Evolutionary conservation across 2,329 filamentous ascomycete genomes (phyloP).

Genomic region (Talaromyces rugulosus): DNA sequence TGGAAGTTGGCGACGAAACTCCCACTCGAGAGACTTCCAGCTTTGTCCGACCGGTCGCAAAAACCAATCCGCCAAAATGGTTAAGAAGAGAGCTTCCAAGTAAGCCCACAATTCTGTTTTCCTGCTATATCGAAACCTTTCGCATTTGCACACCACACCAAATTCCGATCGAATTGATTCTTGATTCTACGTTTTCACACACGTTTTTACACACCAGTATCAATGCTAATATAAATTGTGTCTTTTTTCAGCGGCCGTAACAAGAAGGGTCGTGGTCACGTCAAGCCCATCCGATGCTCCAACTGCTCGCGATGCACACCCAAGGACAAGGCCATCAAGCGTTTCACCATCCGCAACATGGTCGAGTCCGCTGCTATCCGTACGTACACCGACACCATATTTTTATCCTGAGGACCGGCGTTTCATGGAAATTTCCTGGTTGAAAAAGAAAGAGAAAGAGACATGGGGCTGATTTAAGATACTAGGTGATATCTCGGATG

Average conservation of each 20-base stretch:
- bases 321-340: conserved; percentile 99
- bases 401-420: conserved; percentile 2
- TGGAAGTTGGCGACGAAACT: conserved; percentile 19
- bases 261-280: conserved; percentile 99
- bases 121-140: not conserved
- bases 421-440: not conserved
- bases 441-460: conserved; percentile 5
- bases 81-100: conserved; percentile 74
- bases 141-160: not conserved
- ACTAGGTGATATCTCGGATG: conserved; percentile 98
- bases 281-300: conserved; percentile 96
- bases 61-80: conserved; percentile 58
- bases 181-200: not conserved
- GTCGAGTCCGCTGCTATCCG: conserved; percentile 99
- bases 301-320: conserved; percentile 87
- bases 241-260: conserved; percentile 73
- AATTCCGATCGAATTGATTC: not conserved
- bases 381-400: conserved; percentile 54
- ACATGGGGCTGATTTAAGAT: conserved; percentile 9
- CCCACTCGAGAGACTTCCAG: conserved; percentile 18
- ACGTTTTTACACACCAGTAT: not conserved
- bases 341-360: conserved; percentile 99
- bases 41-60: conserved; percentile 30
- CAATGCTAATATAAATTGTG: not conserved
- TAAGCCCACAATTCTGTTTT: conserved; percentile 39